Evolutionary conservation across 1,284 basidiomycete genomes (phyloP).

Genomic region (Cyathus olla): DNA sequence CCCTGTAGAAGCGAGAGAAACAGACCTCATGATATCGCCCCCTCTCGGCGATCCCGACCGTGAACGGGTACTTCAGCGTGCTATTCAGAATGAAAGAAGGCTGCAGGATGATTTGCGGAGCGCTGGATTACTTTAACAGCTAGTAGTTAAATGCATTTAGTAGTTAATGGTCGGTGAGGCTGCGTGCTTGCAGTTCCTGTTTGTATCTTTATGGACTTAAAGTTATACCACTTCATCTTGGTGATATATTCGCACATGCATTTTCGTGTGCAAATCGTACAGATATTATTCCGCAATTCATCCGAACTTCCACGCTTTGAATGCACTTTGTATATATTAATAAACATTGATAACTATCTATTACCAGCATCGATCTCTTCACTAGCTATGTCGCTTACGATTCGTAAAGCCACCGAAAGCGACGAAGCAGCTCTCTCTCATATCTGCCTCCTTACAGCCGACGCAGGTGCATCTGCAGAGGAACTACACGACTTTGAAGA

Average conservation of each 20-base stretch:
- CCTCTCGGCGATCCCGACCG: conserved; percentile 58
- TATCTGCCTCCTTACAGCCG: conserved; percentile 80
- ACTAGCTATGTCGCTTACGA: conserved; percentile 54
- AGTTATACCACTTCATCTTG: too few species aligned
- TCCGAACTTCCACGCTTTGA: not conserved
- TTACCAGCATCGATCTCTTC: not conserved
- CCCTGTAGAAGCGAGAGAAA: conserved; percentile 35
- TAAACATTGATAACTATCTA: not conserved
- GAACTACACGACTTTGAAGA: conserved; percentile 67
- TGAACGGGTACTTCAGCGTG: conserved; percentile 55
- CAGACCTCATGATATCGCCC: conserved; percentile 51
- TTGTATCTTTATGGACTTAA: too few species aligned
- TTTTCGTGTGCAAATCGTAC: too few species aligned
- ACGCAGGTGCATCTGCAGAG: conserved; percentile 76
- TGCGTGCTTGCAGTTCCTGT: too few species aligned
- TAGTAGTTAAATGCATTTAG: too few species aligned
- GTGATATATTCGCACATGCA: too few species aligned
- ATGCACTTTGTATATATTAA: not conserved
- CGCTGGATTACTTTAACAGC: conserved; percentile 69
- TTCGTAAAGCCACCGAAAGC: conserved; percentile 64
- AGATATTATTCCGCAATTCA: conserved; percentile 4
- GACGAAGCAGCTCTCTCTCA: conserved; percentile 70
- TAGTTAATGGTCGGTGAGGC: too few species aligned
- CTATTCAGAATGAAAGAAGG: conserved; percentile 64
- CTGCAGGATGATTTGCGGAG: conserved; percentile 70